Conservation (phyloP, 257 asterid species). For the Asclepias syriaca region DNA sequence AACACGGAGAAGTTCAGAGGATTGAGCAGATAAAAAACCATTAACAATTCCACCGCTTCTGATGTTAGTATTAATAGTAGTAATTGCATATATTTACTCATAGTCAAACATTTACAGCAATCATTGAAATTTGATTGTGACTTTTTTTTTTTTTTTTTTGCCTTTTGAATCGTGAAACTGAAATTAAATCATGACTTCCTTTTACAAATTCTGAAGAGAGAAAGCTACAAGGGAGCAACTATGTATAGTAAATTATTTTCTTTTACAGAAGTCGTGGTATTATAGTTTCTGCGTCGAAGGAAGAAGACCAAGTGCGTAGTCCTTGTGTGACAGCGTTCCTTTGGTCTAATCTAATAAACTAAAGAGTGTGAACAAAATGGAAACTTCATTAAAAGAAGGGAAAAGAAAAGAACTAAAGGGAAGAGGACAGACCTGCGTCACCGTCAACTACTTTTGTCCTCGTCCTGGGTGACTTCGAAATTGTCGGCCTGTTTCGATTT, state of each 20-base stretch:
- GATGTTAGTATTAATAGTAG: too few relatives aligned
- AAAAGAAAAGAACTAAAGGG: not conserved
- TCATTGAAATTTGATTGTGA: not conserved
- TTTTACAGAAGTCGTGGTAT: not conserved
- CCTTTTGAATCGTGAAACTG: not conserved
- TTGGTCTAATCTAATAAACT: too few relatives aligned
- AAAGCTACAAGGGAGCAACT: too few relatives aligned
- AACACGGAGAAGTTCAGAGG: too few relatives aligned
- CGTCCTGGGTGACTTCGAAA: conserved; percentile 11
- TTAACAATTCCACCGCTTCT: too few relatives aligned
- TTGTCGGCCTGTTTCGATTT: conserved; percentile 12
- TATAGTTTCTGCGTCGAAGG: not conserved
- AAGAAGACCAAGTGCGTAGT: too few relatives aligned
- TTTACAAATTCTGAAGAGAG: too few relatives aligned
- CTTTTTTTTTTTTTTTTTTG: not conserved
- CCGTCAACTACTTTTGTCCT: conserved; percentile 8
- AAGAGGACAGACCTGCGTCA: not conserved
- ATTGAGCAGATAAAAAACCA: too few relatives aligned
- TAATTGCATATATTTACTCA: too few relatives aligned
- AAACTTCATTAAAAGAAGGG: not conserved
- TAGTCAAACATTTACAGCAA: not conserved
- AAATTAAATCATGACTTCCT: not conserved
- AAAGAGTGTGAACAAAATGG: not conserved
- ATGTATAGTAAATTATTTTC: not conserved
- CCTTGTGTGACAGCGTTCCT: too few relatives aligned